Conservation (phyloP, 2,329 filamentous ascomycete genomes). For the Phialemonium atrogriseum region DNA sequence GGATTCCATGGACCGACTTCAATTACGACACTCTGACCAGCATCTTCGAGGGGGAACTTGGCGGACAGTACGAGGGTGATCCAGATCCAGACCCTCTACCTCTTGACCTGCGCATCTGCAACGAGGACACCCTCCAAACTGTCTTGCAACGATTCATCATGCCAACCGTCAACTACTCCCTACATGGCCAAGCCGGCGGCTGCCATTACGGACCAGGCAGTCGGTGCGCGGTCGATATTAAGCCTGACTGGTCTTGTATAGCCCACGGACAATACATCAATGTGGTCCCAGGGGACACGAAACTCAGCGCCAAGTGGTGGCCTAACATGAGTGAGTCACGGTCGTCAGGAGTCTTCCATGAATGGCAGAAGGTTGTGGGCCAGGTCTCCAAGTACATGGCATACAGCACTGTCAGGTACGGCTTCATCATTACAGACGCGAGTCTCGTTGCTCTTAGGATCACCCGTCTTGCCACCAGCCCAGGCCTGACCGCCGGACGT, state of each 20-base stretch:
- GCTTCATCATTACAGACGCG: conserved; percentile 1
- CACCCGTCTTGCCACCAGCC: not conserved
- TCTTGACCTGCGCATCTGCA: not conserved
- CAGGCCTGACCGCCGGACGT: not conserved
- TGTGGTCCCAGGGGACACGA: not conserved
- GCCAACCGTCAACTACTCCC: not conserved
- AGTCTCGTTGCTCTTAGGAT: not conserved
- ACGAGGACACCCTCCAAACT: not conserved
- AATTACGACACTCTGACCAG: not conserved
- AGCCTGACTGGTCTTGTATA: not conserved
- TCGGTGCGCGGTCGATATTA: not conserved
- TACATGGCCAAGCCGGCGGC: not conserved
- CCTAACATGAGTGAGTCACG: not conserved
- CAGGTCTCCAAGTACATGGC: not conserved
- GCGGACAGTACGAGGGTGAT: not conserved
- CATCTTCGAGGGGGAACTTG: not conserved
- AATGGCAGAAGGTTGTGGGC: not conserved
- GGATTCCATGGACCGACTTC: not conserved
- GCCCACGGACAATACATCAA: conserved; percentile 1
- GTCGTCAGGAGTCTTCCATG: not conserved
- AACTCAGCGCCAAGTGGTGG: not conserved
- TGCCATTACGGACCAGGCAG: not conserved
- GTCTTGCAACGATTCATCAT: not conserved
- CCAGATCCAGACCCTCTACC: not conserved
- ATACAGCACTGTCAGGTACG: not conserved